phyloP scores from a whole-genome alignment of 2,329 filamentous ascomycete species.

The Pseudopithomyces maydicus region DNA sequence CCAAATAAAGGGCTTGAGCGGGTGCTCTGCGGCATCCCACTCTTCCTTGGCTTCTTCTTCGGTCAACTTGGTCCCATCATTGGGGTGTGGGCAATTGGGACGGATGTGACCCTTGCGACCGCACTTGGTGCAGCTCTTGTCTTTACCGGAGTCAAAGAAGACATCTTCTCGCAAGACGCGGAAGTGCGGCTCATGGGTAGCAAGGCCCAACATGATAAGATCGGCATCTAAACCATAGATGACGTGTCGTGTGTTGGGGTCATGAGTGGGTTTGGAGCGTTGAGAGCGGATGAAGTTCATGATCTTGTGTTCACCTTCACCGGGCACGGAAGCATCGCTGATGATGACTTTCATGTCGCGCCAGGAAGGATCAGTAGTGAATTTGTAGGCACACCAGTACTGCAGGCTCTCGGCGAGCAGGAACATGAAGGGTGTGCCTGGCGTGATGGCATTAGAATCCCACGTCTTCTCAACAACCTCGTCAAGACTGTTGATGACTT shows the following conservation, averaged over 20 bases:
- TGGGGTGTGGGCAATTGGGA: slow-evolving; percentile 68
- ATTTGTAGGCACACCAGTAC: slow-evolving; percentile 97
- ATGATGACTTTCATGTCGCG: slow-evolving; percentile 93
- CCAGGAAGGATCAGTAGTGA: slow-evolving; percentile 96
- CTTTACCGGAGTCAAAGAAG: slow-evolving; percentile 85
- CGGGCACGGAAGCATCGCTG: slow-evolving; percentile 95
- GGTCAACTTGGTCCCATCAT: slow-evolving; percentile 68
- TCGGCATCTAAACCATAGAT: slow-evolving; percentile 98
- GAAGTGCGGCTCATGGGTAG: slow-evolving; percentile 97
- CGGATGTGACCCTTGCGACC: slow-evolving; percentile 92
- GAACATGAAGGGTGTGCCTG: slow-evolving; percentile 98
- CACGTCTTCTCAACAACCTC: slow-evolving; percentile 84
- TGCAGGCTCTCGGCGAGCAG: slow-evolving; percentile 86
- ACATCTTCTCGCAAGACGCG: slow-evolving; percentile 96
- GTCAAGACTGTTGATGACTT: slow-evolving; percentile 64
- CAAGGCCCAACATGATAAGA: slow-evolving; percentile 96
- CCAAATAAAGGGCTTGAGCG: slow-evolving; percentile 96
- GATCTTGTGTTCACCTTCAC: slow-evolving; percentile 98
- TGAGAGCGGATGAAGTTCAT: slow-evolving; percentile 98
- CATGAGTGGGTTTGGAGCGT: slow-evolving; percentile 84
- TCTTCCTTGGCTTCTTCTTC: slow-evolving; percentile 73
- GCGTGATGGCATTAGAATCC: slow-evolving; percentile 87
- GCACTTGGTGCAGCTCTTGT: slow-evolving; percentile 85
- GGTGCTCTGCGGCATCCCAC: slow-evolving; percentile 37
- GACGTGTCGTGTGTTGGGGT: slow-evolving; percentile 96